A percentile compares a stretch with the other conserved stretches of the same genome.
Conservation (phyloP, 2,329 filamentous ascomycete genomes). For the Cephalotrichum gorgonifer region DNA sequence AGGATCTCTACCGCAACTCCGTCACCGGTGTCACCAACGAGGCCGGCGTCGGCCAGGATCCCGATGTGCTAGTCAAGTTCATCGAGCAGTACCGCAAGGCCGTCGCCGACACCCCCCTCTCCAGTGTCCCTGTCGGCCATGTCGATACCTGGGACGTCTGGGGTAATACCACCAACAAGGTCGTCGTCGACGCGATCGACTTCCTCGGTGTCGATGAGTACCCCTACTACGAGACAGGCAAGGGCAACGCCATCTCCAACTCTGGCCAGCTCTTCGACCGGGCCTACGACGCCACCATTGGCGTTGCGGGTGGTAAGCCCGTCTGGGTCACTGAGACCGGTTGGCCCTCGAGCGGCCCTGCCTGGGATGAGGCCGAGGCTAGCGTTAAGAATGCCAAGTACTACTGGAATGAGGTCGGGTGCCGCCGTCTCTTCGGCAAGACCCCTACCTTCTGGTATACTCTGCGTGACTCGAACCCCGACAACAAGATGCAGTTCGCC, state of each 20-base stretch:
- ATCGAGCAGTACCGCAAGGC: constrained; percentile 57
- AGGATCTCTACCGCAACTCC: constrained; percentile 77
- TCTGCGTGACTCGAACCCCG: constrained; percentile 54
- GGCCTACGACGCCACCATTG: constrained; percentile 51
- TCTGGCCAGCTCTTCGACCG: constrained; percentile 58
- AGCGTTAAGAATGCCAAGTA: constrained; percentile 57
- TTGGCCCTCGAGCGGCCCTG: constrained; percentile 65
- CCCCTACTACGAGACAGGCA: constrained; percentile 69
- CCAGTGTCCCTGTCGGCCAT: constrained; percentile 59
- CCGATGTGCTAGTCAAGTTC: constrained; percentile 54
- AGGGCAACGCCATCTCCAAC: constrained; percentile 54
- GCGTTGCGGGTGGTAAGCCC: constrained; percentile 52
- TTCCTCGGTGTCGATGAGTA: constrained; percentile 80
- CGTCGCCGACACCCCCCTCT: constrained; percentile 51
- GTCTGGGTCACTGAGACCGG: constrained; percentile 91
- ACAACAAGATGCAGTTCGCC: constrained; percentile 58
- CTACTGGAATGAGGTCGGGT: constrained; percentile 73
- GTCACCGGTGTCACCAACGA: constrained; percentile 55
- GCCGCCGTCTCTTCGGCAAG: constrained; percentile 50
- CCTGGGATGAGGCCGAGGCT: constrained; percentile 51
- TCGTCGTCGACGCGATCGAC: constrained; percentile 60
- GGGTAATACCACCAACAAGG: constrained; percentile 61
- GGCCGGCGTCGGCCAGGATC: constrained; percentile 51
- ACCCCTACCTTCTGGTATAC: constrained; percentile 69
- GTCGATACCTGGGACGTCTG: constrained; percentile 84